These are phyloP conservation scores for Neurospora africana DNA, from an alignment of 495 filamentous ascomycete genomes.

Conservation along the genomic window DNA sequence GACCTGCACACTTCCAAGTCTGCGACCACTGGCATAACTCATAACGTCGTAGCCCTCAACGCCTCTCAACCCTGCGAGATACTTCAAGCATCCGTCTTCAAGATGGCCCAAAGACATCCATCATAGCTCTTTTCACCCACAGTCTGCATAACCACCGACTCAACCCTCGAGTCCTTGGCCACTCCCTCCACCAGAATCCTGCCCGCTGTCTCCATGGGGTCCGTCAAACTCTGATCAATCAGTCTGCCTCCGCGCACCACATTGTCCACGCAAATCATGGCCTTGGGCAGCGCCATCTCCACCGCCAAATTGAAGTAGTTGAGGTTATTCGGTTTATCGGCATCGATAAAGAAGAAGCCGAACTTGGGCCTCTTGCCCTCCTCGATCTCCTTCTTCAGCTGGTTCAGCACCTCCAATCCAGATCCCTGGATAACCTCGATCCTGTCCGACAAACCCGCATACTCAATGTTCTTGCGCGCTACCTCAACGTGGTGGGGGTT, in stretches of 20 bases:
- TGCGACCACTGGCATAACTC: background rate
- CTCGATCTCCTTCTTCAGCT: constrained; percentile 32
- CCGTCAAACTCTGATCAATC: constrained; percentile 2
- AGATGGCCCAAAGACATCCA: constrained; percentile 30
- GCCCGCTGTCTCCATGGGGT: constrained; percentile 3
- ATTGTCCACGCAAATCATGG: constrained; percentile 39
- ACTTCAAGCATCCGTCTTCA: constrained; percentile 23
- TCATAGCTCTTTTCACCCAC: constrained; percentile 44
- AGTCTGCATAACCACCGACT: constrained; percentile 39
- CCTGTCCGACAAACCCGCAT: constrained; percentile 23
- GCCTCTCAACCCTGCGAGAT: background rate
- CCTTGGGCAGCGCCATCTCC: constrained; percentile 24
- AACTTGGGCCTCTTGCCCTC: constrained; percentile 35
- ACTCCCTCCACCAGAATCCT: constrained; percentile 34
- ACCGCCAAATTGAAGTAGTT: constrained; percentile 38
- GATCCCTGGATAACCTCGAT: constrained; percentile 36
- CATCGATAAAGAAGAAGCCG: constrained; percentile 44
- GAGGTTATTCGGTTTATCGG: constrained; percentile 38
- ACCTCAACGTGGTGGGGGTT: constrained; percentile 28
- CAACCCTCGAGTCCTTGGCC: constrained; percentile 33
- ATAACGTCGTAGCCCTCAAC: background rate
- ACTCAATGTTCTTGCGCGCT: constrained; percentile 31
- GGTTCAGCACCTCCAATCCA: constrained; percentile 33
- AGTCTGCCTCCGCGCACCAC: constrained; percentile 33
- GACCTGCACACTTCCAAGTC: background rate